Conservation (phyloP, 2,329 filamentous ascomycete genomes). For the Colletotrichum australisinense region DNA sequence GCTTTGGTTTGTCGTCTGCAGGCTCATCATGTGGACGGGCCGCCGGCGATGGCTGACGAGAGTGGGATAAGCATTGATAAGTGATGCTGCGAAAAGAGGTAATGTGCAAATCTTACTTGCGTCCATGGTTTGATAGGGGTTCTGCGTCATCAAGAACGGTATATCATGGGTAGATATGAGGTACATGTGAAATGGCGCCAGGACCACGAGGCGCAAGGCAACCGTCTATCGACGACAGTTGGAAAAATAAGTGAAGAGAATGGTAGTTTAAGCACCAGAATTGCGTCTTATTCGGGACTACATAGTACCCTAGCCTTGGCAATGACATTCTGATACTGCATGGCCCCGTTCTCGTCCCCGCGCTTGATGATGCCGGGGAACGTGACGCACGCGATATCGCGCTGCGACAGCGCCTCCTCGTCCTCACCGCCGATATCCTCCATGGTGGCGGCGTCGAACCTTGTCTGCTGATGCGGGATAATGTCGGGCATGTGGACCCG, state of each 20-base stretch:
- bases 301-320: conserved; percentile 75
- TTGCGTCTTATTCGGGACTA: conserved; percentile 53
- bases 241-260: neutral
- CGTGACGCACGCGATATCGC: conserved; percentile 70
- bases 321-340: conserved; percentile 72
- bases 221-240: neutral
- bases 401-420: conserved; percentile 62
- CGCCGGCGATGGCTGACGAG: neutral
- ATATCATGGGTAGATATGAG: too few species aligned
- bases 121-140: neutral
- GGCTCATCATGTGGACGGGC: neutral
- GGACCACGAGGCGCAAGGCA: neutral
- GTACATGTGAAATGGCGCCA: neutral
- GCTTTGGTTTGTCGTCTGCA: neutral
- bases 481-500: conserved; percentile 66
- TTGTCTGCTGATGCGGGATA: conserved; percentile 61
- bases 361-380: conserved; percentile 74
- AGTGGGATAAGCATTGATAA: neutral
- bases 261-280: neutral
- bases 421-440: conserved; percentile 74
- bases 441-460: conserved; percentile 71
- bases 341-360: conserved; percentile 72
- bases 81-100: neutral
- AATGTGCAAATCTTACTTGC: neutral
- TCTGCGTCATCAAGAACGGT: neutral